Percentiles rank a stretch among this genome's conserved stretches.
phyloP scores from a whole-genome alignment of 805 yeast genomes.

The Wickerhamiella lipophila region DNA sequence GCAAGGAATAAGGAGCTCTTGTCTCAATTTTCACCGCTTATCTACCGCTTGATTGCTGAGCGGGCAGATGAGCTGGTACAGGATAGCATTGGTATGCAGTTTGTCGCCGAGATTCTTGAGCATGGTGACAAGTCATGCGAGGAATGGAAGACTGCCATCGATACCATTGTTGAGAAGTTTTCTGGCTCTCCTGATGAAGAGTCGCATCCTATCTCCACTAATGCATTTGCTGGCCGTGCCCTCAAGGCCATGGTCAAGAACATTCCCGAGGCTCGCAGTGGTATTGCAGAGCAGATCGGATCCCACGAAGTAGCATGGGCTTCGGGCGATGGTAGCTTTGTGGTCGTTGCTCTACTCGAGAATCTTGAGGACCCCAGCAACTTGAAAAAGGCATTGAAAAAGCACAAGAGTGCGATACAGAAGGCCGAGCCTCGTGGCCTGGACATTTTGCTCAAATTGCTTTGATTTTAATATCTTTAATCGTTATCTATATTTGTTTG shows the following conservation, averaged over 20 bases:
- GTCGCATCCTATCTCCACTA: conserved; percentile 41
- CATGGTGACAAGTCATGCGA: conserved; percentile 37
- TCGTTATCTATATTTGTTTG: conserved; percentile 4
- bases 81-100: conserved; percentile 60
- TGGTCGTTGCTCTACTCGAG: conserved; percentile 69
- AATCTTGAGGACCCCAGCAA: conserved; percentile 37
- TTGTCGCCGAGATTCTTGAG: conserved; percentile 60
- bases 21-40: conserved; percentile 49
- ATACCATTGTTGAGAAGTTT: conserved; percentile 38
- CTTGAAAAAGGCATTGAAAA: conserved; percentile 44
- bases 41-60: conserved; percentile 43
- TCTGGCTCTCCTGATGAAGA: conserved; percentile 57
- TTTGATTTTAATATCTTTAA: conserved; percentile 12
- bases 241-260: conserved; percentile 18
- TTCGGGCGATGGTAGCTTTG: conserved; percentile 60
- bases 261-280: conserved; percentile 37
- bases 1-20: conserved; percentile 62
- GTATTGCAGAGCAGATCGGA: conserved; percentile 40
- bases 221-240: conserved; percentile 19
- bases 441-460: conserved; percentile 24
- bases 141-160: conserved; percentile 30
- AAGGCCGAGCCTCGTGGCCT: conserved; percentile 28
- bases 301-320: conserved; percentile 55
- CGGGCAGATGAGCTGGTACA: conserved; percentile 41
- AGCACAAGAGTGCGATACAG: conserved; percentile 20